Percentiles rank a stretch among this genome's conserved stretches.
Conservation (phyloP, 2,329 filamentous ascomycete species). For the Aspergillus melleus region DNA sequence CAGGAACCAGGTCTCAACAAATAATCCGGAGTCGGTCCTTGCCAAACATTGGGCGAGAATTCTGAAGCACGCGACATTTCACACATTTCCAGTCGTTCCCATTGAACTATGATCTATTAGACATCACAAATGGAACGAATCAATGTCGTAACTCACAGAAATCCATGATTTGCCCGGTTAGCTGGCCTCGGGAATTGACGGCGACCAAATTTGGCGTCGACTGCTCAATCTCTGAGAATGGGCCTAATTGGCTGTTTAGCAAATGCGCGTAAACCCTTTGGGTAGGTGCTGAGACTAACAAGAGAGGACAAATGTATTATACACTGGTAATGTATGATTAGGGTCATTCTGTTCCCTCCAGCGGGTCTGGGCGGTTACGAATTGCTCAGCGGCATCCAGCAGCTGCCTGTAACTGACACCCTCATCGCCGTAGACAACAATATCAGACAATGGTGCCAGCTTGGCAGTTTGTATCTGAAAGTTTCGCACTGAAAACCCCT, state of each 20-base stretch:
- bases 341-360: conserved; percentile 68
- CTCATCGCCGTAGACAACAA: conserved; percentile 86
- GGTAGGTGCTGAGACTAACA: conserved; percentile 43
- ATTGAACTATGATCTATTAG: conserved; percentile 56
- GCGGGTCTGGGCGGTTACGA: conserved; percentile 73
- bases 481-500: conserved; percentile 93
- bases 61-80: conserved; percentile 87
- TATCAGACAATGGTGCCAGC: conserved; percentile 81
- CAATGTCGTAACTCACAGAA: conserved; percentile 60
- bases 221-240: conserved; percentile 71
- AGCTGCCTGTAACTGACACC: conserved; percentile 62
- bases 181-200: conserved; percentile 67
- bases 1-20: conserved; percentile 46
- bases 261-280: conserved; percentile 6
- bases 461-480: conserved; percentile 96
- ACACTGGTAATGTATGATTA: conserved; percentile 59
- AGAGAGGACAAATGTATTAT: conserved; percentile 80
- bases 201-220: conserved; percentile 70
- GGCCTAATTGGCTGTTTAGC: conserved; percentile 48
- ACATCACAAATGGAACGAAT: not conserved
- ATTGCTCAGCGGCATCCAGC: conserved; percentile 60
- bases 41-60: conserved; percentile 84
- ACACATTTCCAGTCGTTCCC: conserved; percentile 90
- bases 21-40: conserved; percentile 81
- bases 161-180: conserved; percentile 78